Conservation (phyloP, 2,329 filamentous ascomycete species). For the Neonectria faginata region DNA sequence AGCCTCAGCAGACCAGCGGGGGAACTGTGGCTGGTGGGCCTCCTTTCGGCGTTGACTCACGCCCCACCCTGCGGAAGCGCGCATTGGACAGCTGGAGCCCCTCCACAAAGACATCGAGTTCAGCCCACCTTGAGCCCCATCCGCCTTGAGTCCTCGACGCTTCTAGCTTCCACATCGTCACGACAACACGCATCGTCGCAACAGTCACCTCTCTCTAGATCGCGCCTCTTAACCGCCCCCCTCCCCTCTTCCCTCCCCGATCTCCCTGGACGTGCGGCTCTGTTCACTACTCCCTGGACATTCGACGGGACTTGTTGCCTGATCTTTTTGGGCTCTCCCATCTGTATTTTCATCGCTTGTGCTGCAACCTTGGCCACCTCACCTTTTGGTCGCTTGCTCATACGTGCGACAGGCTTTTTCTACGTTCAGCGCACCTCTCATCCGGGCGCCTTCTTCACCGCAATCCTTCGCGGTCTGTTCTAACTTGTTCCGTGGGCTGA, state of each 20-base stretch:
- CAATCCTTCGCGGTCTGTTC: conserved; percentile 17
- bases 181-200: conserved; percentile 39
- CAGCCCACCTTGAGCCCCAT: conserved; percentile 35
- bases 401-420: conserved; percentile 36
- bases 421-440: conserved; percentile 36
- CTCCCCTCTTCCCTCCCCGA: conserved; percentile 12
- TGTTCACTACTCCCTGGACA: conserved; percentile 24
- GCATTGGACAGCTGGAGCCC: conserved; percentile 24
- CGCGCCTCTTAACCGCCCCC: conserved; percentile 10
- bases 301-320: conserved; percentile 20
- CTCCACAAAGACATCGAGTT: conserved; percentile 30
- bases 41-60: conserved; percentile 38
- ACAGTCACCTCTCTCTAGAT: conserved; percentile 23
- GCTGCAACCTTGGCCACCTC: conserved; percentile 16
- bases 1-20: background rate
- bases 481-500: conserved; percentile 37
- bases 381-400: conserved; percentile 14
- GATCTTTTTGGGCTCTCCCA: conserved; percentile 6
- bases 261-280: conserved; percentile 19
- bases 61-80: background rate
- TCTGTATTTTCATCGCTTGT: conserved; percentile 22
- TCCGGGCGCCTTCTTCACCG: conserved; percentile 27
- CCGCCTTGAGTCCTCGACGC: conserved; percentile 17
- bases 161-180: conserved; percentile 34
- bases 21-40: conserved; percentile 19